Evolutionary conservation across 768 basidiomycete species (phyloP), one percentile per base, ranked within the genome.

Genomic region (Phanerodontia chrysosporium): DNA sequence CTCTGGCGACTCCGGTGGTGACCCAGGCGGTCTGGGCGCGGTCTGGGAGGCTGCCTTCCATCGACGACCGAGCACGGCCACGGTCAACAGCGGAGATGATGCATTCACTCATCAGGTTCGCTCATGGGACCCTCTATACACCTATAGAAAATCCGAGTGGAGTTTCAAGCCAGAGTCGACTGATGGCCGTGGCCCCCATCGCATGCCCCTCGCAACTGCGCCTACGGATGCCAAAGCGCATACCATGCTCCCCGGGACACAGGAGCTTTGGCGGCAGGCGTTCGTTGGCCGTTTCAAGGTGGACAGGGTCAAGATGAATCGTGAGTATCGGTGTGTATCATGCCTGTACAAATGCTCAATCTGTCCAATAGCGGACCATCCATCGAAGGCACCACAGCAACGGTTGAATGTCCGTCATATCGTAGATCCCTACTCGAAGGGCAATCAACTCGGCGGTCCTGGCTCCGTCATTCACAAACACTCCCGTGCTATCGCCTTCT

Each of bases 401-500:
- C 85, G 90, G 22, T 74, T 92, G 24, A 82, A 83, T 52, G 75
- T 89, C 45, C 77, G 77, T 8, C 83, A 83, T 58, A 75, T 83
- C 55, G 74, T 78, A 25, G 83, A 81, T 61, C 78, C 79, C 0
- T 80, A 74, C 60, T 70, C 74, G n/a, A 70, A 69, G 30, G 73
- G 67, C 4, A 77, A 76, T 35, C 72, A 70, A 6, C 73, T 71
- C 30, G 78, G 78, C 32, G 86, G 88, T 1, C 89, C 90, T 0
- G 75, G 77, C 24, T 78, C 83, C 32, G 84, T 87, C 55, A 83
- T 93, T 30, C 92, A 93, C 72, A 90, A 89, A 64, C 91, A 93
- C 67, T 90, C 91, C 0, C 84, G 87, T 56, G 87, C 87, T 3
- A 73, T 82, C 29, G 91, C 89, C 0, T 92, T 91, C 71, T 91